Percentiles rank a stretch among this genome's conserved stretches.
phyloP scores from a whole-genome alignment of 2,329 filamentous ascomycete genomes.

The Thielaviopsis cerberus region DNA sequence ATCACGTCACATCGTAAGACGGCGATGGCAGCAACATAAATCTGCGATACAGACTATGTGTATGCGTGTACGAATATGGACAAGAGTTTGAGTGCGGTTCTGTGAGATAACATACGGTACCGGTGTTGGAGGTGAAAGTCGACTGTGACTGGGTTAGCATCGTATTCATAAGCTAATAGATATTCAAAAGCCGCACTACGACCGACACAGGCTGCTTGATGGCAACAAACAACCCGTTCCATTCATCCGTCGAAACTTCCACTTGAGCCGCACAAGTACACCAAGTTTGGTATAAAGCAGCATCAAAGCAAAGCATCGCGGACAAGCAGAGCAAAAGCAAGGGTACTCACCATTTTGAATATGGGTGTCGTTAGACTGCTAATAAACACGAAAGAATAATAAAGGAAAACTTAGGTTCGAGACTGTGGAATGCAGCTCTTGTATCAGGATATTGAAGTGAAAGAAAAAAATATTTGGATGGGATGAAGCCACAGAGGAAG shows the following conservation, averaged over 20 bases:
- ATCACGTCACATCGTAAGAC: not conserved
- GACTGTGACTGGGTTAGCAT: conserved; percentile 8
- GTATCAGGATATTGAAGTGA: conserved; percentile 1
- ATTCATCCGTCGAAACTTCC: not conserved
- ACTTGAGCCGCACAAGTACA: not conserved
- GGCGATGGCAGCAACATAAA: not conserved
- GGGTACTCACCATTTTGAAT: conserved; percentile 8
- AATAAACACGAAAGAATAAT: conserved; percentile 1
- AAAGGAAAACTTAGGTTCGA: conserved; percentile 1
- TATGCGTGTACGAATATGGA: not conserved
- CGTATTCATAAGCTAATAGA: not conserved
- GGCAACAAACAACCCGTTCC: not conserved
- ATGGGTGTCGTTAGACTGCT: conserved; percentile 6
- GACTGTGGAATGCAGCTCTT: not conserved
- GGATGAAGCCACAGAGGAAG: conserved; percentile 8
- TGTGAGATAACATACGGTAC: conserved; percentile 5
- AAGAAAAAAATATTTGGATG: conserved; percentile 4
- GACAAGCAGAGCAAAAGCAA: not conserved
- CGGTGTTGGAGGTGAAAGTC: conserved; percentile 9
- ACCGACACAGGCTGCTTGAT: not conserved
- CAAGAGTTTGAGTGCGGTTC: not conserved
- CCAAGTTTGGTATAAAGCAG: not conserved
- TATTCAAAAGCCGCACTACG: not conserved
- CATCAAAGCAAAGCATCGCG: not conserved
- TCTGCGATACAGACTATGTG: not conserved